These are phyloP conservation scores for Fistulifera pelliculosa DNA, from an alignment of 108 stramenopile species.

Conservation along the genomic window DNA sequence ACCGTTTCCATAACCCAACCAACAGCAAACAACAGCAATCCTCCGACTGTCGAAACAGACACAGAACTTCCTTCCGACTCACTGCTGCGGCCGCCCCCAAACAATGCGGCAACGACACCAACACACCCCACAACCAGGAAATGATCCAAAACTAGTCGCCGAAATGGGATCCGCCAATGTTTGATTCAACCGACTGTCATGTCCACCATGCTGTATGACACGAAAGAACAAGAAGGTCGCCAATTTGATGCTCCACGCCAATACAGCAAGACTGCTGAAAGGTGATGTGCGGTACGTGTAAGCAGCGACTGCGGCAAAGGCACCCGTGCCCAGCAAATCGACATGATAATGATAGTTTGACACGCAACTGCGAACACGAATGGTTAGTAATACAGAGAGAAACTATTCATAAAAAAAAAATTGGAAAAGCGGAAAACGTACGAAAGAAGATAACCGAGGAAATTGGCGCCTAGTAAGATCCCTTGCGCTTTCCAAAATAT, in stretches of 20 bases:
- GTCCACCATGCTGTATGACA: slow-evolving; percentile 30
- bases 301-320: slow-evolving; percentile 34
- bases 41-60: slow-evolving; percentile 12
- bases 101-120: slow-evolving; percentile 59
- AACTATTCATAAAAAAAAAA: too few species aligned
- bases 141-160: slow-evolving; percentile 62
- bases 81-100: slow-evolving; percentile 39
- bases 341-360: slow-evolving; percentile 47
- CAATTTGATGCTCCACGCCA: slow-evolving; percentile 52
- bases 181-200: slow-evolving; percentile 49
- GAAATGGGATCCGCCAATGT: slow-evolving; percentile 34
- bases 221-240: slow-evolving; percentile 66
- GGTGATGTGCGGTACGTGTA: background rate
- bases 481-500: slow-evolving; percentile 1
- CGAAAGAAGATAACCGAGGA: slow-evolving; percentile 7
- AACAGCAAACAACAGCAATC: slow-evolving; percentile 26
- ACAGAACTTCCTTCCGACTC: too few species aligned
- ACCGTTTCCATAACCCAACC: slow-evolving; percentile 52
- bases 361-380: background rate
- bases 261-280: slow-evolving; percentile 33
- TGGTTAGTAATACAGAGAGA: too few species aligned
- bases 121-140: slow-evolving; percentile 56
- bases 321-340: slow-evolving; percentile 74
- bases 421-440: too few species aligned
- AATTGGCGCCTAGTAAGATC: slow-evolving; percentile 10